Conservation (phyloP, 108 stramenopile species). For the Nitzschia putrida region DNA sequence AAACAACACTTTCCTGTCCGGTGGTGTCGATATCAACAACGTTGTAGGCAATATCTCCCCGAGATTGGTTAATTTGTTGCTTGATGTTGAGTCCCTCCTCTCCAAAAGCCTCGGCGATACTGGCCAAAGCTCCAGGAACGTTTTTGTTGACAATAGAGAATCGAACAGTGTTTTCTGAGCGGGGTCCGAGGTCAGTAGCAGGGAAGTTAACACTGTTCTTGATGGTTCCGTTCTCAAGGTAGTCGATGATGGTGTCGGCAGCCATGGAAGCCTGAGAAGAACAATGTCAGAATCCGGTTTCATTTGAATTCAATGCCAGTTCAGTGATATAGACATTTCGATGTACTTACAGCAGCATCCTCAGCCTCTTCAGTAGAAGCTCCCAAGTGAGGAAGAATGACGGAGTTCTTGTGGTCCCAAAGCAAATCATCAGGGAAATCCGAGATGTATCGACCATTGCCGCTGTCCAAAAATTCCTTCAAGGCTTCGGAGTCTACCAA, state of each 20-base stretch:
- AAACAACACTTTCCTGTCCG: conserved; percentile 53
- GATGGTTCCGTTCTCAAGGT: conserved; percentile 86
- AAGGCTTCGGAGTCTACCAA: conserved; percentile 90
- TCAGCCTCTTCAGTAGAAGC: conserved; percentile 96
- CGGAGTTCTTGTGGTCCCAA: conserved; percentile 83
- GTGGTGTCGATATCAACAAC: conserved; percentile 84
- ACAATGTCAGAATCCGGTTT: not conserved
- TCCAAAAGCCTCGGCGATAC: conserved; percentile 84
- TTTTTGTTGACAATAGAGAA: conserved; percentile 91
- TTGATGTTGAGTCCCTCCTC: conserved; percentile 76
- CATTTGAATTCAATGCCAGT: not conserved
- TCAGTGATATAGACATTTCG: not conserved
- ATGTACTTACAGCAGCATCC: conserved; percentile 69
- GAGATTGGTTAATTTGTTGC: conserved; percentile 91
- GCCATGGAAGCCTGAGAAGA: conserved; percentile 76
- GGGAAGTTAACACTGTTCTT: conserved; percentile 92
- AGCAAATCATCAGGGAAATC: conserved; percentile 91
- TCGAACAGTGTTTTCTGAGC: conserved; percentile 68
- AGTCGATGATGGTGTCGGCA: conserved; percentile 84
- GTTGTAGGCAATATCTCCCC: conserved; percentile 89
- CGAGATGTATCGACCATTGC: conserved; percentile 74
- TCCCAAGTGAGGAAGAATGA: conserved; percentile 93
- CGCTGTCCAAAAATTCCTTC: conserved; percentile 82
- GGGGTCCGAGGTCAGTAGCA: conserved; percentile 57
- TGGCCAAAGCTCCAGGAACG: conserved; percentile 81